Base-by-base conservation (phyloP, 179 eudicot genomes). In the Amaranthus tricolor region DNA sequence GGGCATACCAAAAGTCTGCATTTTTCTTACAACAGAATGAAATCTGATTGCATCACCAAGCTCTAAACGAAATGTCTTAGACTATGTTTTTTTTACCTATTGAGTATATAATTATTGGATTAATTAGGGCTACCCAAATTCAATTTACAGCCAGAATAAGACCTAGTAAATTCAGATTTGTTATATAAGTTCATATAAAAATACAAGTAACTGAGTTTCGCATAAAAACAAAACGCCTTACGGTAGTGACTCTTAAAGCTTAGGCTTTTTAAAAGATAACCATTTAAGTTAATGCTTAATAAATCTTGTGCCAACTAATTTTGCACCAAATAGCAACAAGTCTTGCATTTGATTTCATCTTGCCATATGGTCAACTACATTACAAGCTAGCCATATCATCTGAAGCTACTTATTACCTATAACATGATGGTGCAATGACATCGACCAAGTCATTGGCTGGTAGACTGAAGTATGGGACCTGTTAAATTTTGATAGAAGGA, bases 401-500 rank as follows among this genome's bases (percentile, higher is more conserved):
- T 76, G 63, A 63, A 69, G 58, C 15, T 19, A 74, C 7, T 47
- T 40, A 60, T 76, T 80, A 90, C 98, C 98, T 94, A 80, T 94
- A 94, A 84, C 98, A 94, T 68, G 98, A 94, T 62, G 98, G 98
- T 15, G 98, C 98, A 77, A 94, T 94, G 77, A 94, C 98, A 84
- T 94, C 98, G 72, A 91, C 94, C 76, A 94, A 84, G 57, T 94
- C 96, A 71, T 92, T 92, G 71, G 98, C 98, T 80, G 98, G 98
- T 74, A 94, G 85, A 80, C 86, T 86, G 86, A 94, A 94, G 87
- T 92, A 94, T 57, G 98, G 98, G 78, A 94, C 97, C 98, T 94
- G 96, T 73, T 77, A 80, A 78, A 74, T 11, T 75, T 79, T 45
- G 72, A 40, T 31, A 77, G 54, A 56, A 43, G 52, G 24, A 16